These are phyloP conservation scores for Trametopsis cervina DNA, from an alignment of 768 basidiomycete species.

Conservation along the genomic window DNA sequence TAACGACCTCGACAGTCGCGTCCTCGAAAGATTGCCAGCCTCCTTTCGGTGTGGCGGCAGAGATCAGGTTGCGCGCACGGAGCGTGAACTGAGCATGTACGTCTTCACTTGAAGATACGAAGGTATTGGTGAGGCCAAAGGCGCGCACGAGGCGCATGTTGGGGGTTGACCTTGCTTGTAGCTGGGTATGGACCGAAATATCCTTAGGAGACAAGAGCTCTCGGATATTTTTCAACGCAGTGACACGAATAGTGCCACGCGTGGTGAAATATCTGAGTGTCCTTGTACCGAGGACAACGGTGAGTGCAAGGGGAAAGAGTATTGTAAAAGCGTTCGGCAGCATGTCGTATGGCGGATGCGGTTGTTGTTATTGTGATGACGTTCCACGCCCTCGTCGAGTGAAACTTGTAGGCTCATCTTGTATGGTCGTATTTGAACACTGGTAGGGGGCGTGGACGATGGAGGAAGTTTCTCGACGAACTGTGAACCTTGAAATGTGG, in stretches of 20 bases:
- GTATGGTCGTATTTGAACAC: too few relatives aligned
- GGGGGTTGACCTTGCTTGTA: constrained; percentile 12
- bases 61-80: constrained; percentile 16
- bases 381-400: too few relatives aligned
- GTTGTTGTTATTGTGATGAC: too few relatives aligned
- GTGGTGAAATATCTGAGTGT: background rate
- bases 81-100: constrained; percentile 32
- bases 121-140: constrained; percentile 37
- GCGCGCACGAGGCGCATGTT: constrained; percentile 18
- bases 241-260: background rate
- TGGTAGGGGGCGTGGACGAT: too few relatives aligned
- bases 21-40: constrained; percentile 31
- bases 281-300: too few relatives aligned
- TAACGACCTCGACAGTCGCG: constrained; percentile 24
- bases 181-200: constrained; percentile 1
- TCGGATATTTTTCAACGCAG: constrained; percentile 2
- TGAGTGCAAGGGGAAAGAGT: too few relatives aligned
- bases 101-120: constrained; percentile 34
- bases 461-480: too few relatives aligned
- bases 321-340: too few relatives aligned
- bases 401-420: too few relatives aligned
- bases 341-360: too few relatives aligned
- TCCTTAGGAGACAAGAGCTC: constrained; percentile 8
- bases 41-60: background rate
- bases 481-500: too few relatives aligned